phyloP scores from a whole-genome alignment of 768 basidiomycete species.

The Ramaria sp. region DNA sequence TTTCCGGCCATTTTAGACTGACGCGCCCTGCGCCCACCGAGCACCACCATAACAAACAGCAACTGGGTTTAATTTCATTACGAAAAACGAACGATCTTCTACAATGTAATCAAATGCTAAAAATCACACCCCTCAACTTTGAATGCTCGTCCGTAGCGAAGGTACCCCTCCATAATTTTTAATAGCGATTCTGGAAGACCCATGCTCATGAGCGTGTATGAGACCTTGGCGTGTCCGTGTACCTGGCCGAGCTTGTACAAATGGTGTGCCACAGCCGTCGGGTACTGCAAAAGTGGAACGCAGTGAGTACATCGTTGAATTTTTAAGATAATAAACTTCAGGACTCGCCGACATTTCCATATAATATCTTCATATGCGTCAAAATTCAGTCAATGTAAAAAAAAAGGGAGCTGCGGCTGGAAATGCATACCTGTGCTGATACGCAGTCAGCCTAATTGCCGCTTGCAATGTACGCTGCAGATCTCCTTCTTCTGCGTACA shows the following conservation, averaged over 20 bases:
- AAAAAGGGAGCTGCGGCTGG: background rate
- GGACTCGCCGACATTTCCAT: slow-evolving; percentile 73
- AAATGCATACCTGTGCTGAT: slow-evolving; percentile 42
- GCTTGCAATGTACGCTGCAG: slow-evolving; percentile 84
- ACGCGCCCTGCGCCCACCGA: background rate
- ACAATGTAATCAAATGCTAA: no score
- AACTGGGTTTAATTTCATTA: background rate
- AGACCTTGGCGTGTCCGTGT: slow-evolving; percentile 90
- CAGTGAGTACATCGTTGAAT: background rate
- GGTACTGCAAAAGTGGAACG: slow-evolving; percentile 45
- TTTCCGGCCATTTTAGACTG: background rate
- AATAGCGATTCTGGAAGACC: slow-evolving; percentile 81
- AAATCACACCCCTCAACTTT: slow-evolving; percentile 82
- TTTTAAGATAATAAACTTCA: slow-evolving; percentile 2
- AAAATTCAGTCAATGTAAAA: background rate
- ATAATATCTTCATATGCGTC: slow-evolving; percentile 54
- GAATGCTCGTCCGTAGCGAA: slow-evolving; percentile 81
- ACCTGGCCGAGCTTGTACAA: slow-evolving; percentile 91
- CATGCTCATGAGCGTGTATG: slow-evolving; percentile 89
- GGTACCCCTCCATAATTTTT: slow-evolving; percentile 88
- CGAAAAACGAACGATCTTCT: no score
- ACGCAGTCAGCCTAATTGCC: slow-evolving; percentile 86
- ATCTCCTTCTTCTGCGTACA: slow-evolving; percentile 95
- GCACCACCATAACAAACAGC: background rate
- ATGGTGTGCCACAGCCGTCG: slow-evolving; percentile 79